Evolutionary conservation across 192 early-diverging fungal species (phyloP).

Genomic region (Helicostylum pulchrum): DNA sequence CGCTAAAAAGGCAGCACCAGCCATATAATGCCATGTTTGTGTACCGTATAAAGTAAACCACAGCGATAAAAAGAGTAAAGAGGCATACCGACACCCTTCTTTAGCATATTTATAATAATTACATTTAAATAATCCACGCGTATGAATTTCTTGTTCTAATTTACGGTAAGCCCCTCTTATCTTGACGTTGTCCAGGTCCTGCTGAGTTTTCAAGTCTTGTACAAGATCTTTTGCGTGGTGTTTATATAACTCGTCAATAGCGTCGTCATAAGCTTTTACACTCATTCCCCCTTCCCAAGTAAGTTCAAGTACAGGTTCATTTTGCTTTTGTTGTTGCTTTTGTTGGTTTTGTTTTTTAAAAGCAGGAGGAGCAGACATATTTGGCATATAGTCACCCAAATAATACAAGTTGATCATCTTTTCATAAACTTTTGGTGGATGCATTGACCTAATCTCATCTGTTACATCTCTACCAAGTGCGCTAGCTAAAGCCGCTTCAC

Average conservation of each 20-base stretch:
- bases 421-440: constrained; percentile 78
- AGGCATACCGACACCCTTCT: constrained; percentile 48
- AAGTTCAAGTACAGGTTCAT: neutral
- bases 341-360: neutral
- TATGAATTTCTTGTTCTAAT: constrained; percentile 63
- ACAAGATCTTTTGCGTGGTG: constrained; percentile 7
- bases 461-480: constrained; percentile 90
- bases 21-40: constrained; percentile 47
- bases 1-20: constrained; percentile 60
- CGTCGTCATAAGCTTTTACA: constrained; percentile 25
- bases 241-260: constrained; percentile 9
- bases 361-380: neutral
- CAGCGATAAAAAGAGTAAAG: constrained; percentile 43
- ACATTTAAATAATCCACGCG: constrained; percentile 62
- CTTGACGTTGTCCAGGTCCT: constrained; percentile 10
- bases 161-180: constrained; percentile 46
- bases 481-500: constrained; percentile 83
- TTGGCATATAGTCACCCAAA: constrained; percentile 63
- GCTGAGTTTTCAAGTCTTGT: neutral
- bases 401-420: constrained; percentile 75
- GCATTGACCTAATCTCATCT: constrained; percentile 82
- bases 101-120: constrained; percentile 52
- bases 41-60: constrained; percentile 47
- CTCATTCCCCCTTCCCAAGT: constrained; percentile 20
- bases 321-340: neutral